Base-by-base conservation (phyloP, 73 alveolate species). In the Halteria grandinella region DNA sequence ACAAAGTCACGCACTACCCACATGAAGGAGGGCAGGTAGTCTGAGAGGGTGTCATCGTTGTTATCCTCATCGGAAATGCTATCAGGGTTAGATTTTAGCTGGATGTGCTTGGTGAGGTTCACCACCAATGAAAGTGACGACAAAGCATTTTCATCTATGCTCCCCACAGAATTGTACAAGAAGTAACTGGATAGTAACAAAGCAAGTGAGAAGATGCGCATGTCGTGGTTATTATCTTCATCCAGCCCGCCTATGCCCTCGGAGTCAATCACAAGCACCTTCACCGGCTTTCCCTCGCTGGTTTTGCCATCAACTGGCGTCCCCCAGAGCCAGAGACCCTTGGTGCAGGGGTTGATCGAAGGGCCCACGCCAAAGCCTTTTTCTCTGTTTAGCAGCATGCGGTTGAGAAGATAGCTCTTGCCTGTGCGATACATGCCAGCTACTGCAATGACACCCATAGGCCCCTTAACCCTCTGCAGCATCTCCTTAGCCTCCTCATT, bases 291-390 rank as follows among this genome's bases (percentile, higher is more conserved):
- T 10, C 79, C 69, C 32, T 83, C 50, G 71, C 79, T 86, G 32
- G 93, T 91, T 25, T 66, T 69, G 0, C 97, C 97, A 45, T 66
- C 75, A 18, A 95, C 87, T 0, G 99, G 98, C 28, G 84, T 90
- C 24, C 99, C 99, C 99, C 99, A 97, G 11, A 97, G 93, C 99
- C 99, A 97, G 2, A 97, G 66, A 2, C 99, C 99, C 75, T 95
- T 94, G 14, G 99, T 97, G 69, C 99, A 95, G 10, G 98, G 97
- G 53, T 82, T 82, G 47, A 82, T 71, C 0, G 91, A 31, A 1
- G 91, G 86, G 10, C 91, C 91, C 0, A 82, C 91, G 0, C 86
- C 86, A 49, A 82, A 82, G n/a, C n/a, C n/a, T n/a, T n/a, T n/a
- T n/a, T n/a, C n/a, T n/a, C n/a, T n/a, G 89, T 94, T 86, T 45